Evolutionary conservation across 1,284 basidiomycete species (phyloP), one percentile per base, ranked within the genome.

Genomic region (Tremellales sp.): DNA sequence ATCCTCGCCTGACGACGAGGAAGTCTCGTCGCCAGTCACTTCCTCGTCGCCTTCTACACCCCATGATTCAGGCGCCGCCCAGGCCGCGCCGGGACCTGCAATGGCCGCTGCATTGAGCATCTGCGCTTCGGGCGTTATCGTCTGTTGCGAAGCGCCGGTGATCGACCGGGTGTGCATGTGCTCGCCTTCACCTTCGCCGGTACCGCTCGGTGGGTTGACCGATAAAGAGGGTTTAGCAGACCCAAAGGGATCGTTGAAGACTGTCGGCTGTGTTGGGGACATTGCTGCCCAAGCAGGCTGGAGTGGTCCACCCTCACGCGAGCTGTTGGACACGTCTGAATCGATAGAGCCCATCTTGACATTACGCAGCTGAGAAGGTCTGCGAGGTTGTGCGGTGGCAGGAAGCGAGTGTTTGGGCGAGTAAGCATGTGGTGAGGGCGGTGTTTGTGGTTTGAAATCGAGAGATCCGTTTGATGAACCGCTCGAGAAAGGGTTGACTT

Each of bases 21-120:
- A 37, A 15, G 45, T 54, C 1, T 48, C 44, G 17, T 56, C 56
- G 25, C 66, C 67, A 7, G 54, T 54, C 12, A 43, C 53, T 21
- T 67, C 70, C 22, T 71, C 74, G 37, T 77, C 77, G 0, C 65
- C 74, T 55, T 79, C 77, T 13, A 80, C 78, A 13, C 77, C 78
- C 78, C 78, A 80, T 12, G 75, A 76, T 51, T 80, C 78, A 2
- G 78, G 78, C 0, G 78, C 77, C 1, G 75, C 75, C 78, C 78
- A 80, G 3, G 76, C 74, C 2, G 72, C 70, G 0, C 53, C 53
- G 4, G 52, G 45, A 0, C 51, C 43, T 1, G 52, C n/a, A 1
- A 53, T 40, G 3, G 41, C 48, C 8, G 53, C 44, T 8, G 60
- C 51, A 15, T 51, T 33, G 4, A 36, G 13, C 43, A 31, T 39